Percentiles rank a stretch among this genome's conserved stretches.
Evolutionary conservation across 1,139 yeast genomes (phyloP).

Genomic region (Yamadazyma kanchanaburiensis): DNA sequence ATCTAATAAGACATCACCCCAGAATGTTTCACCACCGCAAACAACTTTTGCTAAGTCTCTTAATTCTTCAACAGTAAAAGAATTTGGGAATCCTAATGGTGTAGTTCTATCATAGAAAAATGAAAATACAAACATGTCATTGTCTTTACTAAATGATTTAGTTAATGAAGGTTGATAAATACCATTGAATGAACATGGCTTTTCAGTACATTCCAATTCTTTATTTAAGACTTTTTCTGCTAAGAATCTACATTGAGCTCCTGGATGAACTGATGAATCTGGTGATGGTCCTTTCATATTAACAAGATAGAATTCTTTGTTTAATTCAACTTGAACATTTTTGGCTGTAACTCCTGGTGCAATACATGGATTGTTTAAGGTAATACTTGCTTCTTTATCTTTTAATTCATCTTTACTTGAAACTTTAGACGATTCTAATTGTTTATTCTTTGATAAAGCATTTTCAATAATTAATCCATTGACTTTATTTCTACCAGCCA

Average conservation of each 20-base stretch:
- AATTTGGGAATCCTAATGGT: constrained; percentile 91
- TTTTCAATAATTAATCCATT: constrained; percentile 57
- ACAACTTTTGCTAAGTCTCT: constrained; percentile 78
- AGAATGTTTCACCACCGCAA: constrained; percentile 74
- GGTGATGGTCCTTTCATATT: constrained; percentile 68
- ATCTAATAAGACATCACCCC: constrained; percentile 61
- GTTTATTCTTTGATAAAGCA: constrained; percentile 34
- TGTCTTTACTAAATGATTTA: constrained; percentile 62
- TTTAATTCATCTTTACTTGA: constrained; percentile 36
- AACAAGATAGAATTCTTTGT: constrained; percentile 52
- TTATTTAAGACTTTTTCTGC: constrained; percentile 84
- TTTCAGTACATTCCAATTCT: constrained; percentile 65
- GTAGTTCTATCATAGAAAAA: constrained; percentile 91
- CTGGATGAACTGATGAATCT: constrained; percentile 20
- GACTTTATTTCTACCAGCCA: constrained; percentile 87
- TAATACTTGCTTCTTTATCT: constrained; percentile 35
- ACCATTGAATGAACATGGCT: constrained; percentile 96
- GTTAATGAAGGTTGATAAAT: constrained; percentile 91
- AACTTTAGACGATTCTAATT: constrained; percentile 19
- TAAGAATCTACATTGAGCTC: constrained; percentile 78
- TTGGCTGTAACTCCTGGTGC: constrained; percentile 66
- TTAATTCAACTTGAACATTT: constrained; percentile 55
- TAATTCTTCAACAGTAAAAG: constrained; percentile 83
- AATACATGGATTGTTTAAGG: constrained; percentile 75
- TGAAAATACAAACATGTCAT: constrained; percentile 86